Evolutionary conservation across 1,284 basidiomycete genomes (phyloP), one percentile per base, ranked within the genome.

Genomic region (Trichosporon inkin): DNA sequence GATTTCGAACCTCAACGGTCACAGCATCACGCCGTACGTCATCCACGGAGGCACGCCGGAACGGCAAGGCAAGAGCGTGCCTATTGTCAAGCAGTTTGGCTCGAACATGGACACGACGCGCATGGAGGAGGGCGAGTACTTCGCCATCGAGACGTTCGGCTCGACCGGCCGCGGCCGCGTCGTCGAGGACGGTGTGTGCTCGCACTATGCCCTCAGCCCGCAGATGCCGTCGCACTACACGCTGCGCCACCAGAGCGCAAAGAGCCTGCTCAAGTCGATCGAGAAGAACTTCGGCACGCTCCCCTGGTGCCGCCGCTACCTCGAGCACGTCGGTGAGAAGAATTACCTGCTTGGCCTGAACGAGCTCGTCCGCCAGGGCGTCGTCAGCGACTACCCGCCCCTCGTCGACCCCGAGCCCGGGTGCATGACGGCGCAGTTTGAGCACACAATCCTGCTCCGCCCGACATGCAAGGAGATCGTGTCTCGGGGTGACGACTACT

Each of bases 81-180:
- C 91, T 47, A 85, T 98, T 58, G 91, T 98, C 44, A 90, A 89
- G 78, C 92, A 90, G 63, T 84, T 86, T 57, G 76, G 75, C 10
- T 66, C 66, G 6, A 66, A 70, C 41, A 63, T 66, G 44, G 91
- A 95, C 76, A 84, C 86, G 70, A 92, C 89, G 19, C 96, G 92
- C 80, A 99, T 99, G 96, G 96, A 99, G 76, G 96, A 99, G 79
- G 95, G 93, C 37, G 96, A 99, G 74, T 96, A 97, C 78, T 99
- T 93, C 76, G 96, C 96, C 14, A 97, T 99, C 65, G 96, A 99
- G 79, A 99, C 96, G 0, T 99, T 99, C 78, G 96, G 96, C 20
- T 90, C 89, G 22, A 99, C 95, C 0, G 96, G 96, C n/a, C 83
- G 89, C 41, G 96, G 95, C 3, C 84, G 87, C 49, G 92, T 98